phyloP scores from a whole-genome alignment of 2,329 filamentous ascomycete genomes.

The Aureobasidium leucospermi region DNA sequence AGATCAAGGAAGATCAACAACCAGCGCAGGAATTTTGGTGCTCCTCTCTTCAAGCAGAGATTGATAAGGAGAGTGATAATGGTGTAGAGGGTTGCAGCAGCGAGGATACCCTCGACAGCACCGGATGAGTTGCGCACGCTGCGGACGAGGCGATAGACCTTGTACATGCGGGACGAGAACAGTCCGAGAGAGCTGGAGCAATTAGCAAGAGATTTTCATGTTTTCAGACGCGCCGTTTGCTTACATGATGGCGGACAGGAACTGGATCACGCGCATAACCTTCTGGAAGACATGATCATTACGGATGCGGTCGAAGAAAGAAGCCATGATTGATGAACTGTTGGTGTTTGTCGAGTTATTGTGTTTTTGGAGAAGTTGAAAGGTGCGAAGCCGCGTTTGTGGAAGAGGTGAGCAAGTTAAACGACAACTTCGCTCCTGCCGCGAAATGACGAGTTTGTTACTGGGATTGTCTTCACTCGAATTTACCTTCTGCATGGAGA shows the following conservation, averaged over 20 bases:
- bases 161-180: constrained; percentile 36
- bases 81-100: constrained; percentile 39
- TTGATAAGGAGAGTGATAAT: constrained; percentile 31
- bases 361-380: no score
- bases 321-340: not conserved
- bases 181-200: constrained; percentile 31
- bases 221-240: not conserved
- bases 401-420: not conserved
- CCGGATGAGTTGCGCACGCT: constrained; percentile 30
- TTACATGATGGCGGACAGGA: constrained; percentile 34
- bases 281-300: constrained; percentile 24
- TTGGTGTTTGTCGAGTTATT: not conserved
- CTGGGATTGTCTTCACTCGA: not conserved
- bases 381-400: not conserved
- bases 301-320: constrained; percentile 5
- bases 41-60: constrained; percentile 29
- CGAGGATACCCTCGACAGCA: constrained; percentile 40
- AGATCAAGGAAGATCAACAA: constrained; percentile 35
- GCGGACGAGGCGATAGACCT: constrained; percentile 34
- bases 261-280: constrained; percentile 36
- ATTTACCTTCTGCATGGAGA: not conserved
- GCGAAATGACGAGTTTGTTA: not conserved
- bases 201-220: not conserved
- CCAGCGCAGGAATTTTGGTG: constrained; percentile 29
- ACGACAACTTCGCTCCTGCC: not conserved